Evolutionary conservation across 1,284 basidiomycete species (phyloP).

Genomic region (Tremellales sp.): DNA sequence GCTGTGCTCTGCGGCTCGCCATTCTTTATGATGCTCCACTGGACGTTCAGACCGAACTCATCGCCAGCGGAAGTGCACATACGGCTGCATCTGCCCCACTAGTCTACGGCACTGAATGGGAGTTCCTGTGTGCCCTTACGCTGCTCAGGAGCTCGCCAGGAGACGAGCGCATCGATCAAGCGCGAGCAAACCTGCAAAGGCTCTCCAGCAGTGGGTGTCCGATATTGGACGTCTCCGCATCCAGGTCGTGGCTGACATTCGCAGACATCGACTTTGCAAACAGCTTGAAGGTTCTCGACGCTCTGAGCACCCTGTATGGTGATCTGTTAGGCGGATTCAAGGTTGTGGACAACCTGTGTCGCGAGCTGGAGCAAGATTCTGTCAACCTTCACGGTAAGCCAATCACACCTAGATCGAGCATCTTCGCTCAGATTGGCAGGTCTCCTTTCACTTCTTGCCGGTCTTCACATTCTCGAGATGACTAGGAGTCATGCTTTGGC

Average conservation of each 20-base stretch:
- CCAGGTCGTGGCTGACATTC: no score
- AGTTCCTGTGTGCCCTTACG: constrained; percentile 15
- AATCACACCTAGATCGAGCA: background rate
- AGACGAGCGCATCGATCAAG: background rate
- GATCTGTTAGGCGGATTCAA: background rate
- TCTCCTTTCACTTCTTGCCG: background rate
- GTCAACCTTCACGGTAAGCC: background rate
- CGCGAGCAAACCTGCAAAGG: background rate
- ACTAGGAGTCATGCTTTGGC: background rate
- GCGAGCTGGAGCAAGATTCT: constrained; percentile 1
- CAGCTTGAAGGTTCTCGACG: background rate
- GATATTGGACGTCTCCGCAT: no score
- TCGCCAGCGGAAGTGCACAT: background rate
- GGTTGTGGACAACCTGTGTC: background rate
- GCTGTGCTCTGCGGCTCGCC: constrained; percentile 20
- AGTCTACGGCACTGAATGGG: constrained; percentile 18
- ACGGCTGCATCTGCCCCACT: constrained; percentile 9
- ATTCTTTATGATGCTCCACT: constrained; percentile 29
- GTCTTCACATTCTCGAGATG: background rate
- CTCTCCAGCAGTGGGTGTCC: constrained; percentile 7
- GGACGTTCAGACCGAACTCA: constrained; percentile 4
- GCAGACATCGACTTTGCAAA: background rate
- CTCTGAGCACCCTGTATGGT: background rate
- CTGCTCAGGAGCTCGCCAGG: constrained; percentile 9
- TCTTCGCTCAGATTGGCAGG: background rate